A percentile compares a stretch with the other conserved stretches of the same genome.
phyloP scores from a whole-genome alignment of 1,284 basidiomycete genomes.

The Ustilago bromivora region DNA sequence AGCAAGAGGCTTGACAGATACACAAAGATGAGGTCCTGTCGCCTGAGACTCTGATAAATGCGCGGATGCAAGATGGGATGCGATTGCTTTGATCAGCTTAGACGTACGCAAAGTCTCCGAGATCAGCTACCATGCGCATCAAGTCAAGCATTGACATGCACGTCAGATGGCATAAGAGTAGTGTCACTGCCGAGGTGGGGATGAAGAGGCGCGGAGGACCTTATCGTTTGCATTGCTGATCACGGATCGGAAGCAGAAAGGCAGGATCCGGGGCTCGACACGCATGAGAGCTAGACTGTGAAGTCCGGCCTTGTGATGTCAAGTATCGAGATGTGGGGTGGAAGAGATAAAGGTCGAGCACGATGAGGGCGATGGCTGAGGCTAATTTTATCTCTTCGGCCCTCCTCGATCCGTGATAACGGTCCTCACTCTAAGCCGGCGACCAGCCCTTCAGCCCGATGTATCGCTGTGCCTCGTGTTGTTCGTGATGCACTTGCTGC shows the following conservation, averaged over 20 bases:
- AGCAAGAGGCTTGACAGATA: background rate
- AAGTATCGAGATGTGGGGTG: background rate
- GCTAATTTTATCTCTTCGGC: slow-evolving; percentile 8
- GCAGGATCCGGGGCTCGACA: background rate
- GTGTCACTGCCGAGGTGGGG: background rate
- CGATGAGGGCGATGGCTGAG: background rate
- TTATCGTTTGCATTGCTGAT: slow-evolving; percentile 1
- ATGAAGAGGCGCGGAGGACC: background rate
- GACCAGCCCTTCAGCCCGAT: background rate
- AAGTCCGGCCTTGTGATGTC: background rate
- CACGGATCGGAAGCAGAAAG: background rate
- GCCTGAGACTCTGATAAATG: background rate
- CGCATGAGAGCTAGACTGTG: background rate
- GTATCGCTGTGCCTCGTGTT: background rate
- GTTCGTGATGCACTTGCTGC: background rate
- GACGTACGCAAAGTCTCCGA: slow-evolving; percentile 17
- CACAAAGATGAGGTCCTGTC: background rate
- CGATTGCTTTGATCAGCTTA: background rate
- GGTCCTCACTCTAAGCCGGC: background rate
- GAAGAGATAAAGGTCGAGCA: background rate
- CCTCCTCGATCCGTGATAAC: background rate
- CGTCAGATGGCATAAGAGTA: background rate
- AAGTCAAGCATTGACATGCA: background rate
- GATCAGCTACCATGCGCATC: background rate
- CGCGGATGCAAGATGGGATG: background rate